Evolutionary conservation across 805 yeast species (phyloP), one percentile per base, ranked within the genome.

Genomic region (Candida manassasensis): DNA sequence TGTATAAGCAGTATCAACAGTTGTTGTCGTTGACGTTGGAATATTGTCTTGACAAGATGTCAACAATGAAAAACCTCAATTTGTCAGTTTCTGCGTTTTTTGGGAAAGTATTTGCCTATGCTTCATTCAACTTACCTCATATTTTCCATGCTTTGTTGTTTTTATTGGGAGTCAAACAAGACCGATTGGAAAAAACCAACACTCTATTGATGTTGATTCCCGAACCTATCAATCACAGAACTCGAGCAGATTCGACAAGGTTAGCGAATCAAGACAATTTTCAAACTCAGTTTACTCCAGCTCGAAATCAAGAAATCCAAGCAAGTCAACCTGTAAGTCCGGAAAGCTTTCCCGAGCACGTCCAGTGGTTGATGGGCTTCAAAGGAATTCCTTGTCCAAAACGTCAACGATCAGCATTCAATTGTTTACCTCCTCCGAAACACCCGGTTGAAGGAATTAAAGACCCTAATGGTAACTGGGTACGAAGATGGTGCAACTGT

Each of bases 61-160:
- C 58, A 21, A 59, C 67, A 32, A 47, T 68, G 37, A 79, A 79
- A 42, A 64, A 64, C 16, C 60, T 79, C 8, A 67, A 84, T 0
- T 54, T 77, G n/a, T 66, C 81, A 4, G 55, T 73, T 14, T 66
- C 77, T 15, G 86, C 87, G 3, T 81, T 82, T 45, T 62, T 77
- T 9, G 90, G 90, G 4, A 82, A 83, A 48, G 71, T 79, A 3
- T 71, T 83, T 52, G 88, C 88, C 1, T 75, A 77, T 48, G 61
- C 77, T 3, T 83, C 70, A 43, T 72, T 73, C 51, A 59, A 67
- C 41, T 56, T 80, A 3, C 77, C 79, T 0, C 66, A 71, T 18
- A 71, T 81, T 4, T 74, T 82, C 12, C 67, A 67, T 34, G 80
- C 81, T 1, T 52, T 80, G 25, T 50, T 78, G 29, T 80, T 80